Conservation (phyloP, 2,329 filamentous ascomycete genomes). For the Colletotrichum somersetense region DNA sequence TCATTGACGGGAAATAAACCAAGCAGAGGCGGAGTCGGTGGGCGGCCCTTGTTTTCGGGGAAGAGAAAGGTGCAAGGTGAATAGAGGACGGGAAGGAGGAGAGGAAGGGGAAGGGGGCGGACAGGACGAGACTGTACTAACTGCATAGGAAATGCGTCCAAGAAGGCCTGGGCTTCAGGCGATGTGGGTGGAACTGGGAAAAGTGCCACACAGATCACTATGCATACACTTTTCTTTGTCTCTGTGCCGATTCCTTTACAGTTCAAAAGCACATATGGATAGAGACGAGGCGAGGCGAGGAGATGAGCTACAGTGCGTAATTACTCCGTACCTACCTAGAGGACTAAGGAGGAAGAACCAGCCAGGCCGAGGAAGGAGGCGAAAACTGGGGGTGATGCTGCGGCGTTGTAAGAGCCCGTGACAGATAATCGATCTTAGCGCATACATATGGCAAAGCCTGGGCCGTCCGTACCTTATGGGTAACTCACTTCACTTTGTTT, state of each 20-base stretch:
- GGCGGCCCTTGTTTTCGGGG: slow-evolving; percentile 9
- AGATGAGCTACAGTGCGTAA: not conserved
- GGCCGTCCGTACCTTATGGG: not conserved
- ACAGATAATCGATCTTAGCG: slow-evolving; percentile 9
- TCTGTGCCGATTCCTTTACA: slow-evolving; percentile 8
- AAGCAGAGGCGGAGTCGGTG: slow-evolving; percentile 4
- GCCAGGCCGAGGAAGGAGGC: not conserved
- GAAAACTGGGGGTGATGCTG: slow-evolving; percentile 6
- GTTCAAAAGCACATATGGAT: not conserved
- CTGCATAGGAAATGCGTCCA: slow-evolving; percentile 18
- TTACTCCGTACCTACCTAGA: not conserved
- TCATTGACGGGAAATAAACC: slow-evolving; percentile 17
- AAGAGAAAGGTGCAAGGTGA: slow-evolving; percentile 2
- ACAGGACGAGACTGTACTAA: slow-evolving; percentile 4
- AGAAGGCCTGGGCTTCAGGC: slow-evolving; percentile 36
- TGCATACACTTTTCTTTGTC: slow-evolving; percentile 30
- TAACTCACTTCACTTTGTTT: not conserved
- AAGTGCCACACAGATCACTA: slow-evolving; percentile 34
- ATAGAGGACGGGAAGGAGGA: slow-evolving; percentile 16
- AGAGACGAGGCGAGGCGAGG: not conserved
- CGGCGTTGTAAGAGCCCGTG: slow-evolving; percentile 11
- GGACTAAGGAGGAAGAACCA: not conserved
- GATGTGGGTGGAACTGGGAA: slow-evolving; percentile 23
- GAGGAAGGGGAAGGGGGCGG: slow-evolving; percentile 23
- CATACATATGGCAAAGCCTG: not conserved